phyloP scores from a whole-genome alignment of 331 rosid genomes.

The Ulmus americana region DNA sequence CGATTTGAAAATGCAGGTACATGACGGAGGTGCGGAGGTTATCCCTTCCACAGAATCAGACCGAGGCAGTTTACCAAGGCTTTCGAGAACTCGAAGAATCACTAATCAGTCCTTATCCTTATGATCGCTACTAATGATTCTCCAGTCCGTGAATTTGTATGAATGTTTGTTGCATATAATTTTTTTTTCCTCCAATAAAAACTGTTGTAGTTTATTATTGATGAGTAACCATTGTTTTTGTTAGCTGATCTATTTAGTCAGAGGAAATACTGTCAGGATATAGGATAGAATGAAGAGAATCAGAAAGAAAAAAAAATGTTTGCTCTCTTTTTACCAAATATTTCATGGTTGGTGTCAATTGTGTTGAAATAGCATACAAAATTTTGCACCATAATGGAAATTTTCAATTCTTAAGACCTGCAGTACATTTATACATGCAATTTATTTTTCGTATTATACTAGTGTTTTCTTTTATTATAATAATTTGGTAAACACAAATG shows the following conservation, averaged over 20 bases:
- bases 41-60: conserved; percentile 77
- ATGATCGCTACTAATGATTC: conserved; percentile 54
- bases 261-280: neutral
- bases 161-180: neutral
- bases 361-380: too few relatives aligned
- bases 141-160: conserved; percentile 14
- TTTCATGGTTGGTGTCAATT: too few relatives aligned
- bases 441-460: too few relatives aligned
- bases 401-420: too few relatives aligned
- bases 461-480: too few relatives aligned
- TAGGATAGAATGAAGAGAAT: neutral
- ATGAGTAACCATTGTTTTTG: neutral
- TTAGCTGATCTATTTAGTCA: neutral
- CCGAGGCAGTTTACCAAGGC: conserved; percentile 70
- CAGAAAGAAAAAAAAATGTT: too few relatives aligned
- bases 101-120: conserved; percentile 59
- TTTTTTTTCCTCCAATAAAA: neutral
- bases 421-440: too few relatives aligned
- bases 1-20: conserved; percentile 49
- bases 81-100: conserved; percentile 92
- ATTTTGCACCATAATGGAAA: too few relatives aligned
- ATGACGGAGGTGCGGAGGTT: conserved; percentile 88
- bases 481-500: too few relatives aligned
- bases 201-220: neutral
- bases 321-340: too few relatives aligned